Evolutionary conservation across 768 basidiomycete genomes (phyloP).

Genomic region (Rhizopogon salebrosus): DNA sequence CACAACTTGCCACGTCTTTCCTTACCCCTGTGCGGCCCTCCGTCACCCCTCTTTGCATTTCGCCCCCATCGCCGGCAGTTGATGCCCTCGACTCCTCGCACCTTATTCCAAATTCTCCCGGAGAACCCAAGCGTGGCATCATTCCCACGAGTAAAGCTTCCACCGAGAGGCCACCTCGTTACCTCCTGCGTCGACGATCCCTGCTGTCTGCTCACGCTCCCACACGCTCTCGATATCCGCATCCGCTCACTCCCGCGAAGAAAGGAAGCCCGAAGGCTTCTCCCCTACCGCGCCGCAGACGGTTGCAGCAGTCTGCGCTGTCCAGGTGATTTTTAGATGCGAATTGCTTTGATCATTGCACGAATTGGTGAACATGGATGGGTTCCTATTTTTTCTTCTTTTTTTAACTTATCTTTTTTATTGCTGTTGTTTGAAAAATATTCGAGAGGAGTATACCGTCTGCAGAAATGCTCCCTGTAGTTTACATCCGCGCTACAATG

Average conservation of each 20-base stretch:
- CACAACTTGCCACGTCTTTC: conserved; percentile 7
- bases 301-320: neutral
- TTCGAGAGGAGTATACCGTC: neutral
- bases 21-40: conserved; percentile 5
- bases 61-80: conserved; percentile 5
- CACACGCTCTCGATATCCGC: conserved; percentile 14
- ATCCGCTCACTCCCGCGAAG: conserved; percentile 10
- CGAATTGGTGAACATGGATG: neutral
- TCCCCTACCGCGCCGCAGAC: conserved; percentile 9
- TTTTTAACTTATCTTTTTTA: conserved; percentile 22
- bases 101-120: neutral
- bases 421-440: conserved; percentile 28
- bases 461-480: neutral
- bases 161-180: conserved; percentile 9
- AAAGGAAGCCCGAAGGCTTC: conserved; percentile 9
- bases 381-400: no score
- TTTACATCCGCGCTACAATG: neutral
- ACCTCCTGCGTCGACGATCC: conserved; percentile 26
- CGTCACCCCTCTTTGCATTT: conserved; percentile 1
- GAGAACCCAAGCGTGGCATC: neutral
- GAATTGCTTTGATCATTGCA: neutral
- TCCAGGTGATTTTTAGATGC: conserved; percentile 1
- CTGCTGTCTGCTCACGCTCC: conserved; percentile 9
- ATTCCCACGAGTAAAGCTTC: neutral
- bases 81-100: conserved; percentile 5